Base-by-base conservation (phyloP, 345 rosid species). In the Pistacia vera region DNA sequence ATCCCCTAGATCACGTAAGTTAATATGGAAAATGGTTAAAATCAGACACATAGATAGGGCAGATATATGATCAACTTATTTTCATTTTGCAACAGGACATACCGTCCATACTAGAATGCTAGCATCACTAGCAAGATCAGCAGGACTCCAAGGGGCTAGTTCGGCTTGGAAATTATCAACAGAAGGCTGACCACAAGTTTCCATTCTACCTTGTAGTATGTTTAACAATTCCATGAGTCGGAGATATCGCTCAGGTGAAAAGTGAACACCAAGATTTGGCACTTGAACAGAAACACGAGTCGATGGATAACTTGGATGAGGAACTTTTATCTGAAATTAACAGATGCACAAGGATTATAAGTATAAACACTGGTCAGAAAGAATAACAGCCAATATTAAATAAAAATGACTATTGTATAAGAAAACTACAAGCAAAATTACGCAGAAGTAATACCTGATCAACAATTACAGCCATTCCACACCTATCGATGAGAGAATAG, bases 71-170 rank as follows among this genome's bases (percentile, higher is more conserved):
- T 69, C 71, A 78, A 65, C 66, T 79, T 71, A 46, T 57, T 72
- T 63, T 69, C 46, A 66, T 55, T 41, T 36, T 11, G 60, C 16
- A 54, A 66, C 33, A 80, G 48, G 46, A 71, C 81, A 77, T 83
- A 96, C 99, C 97, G 82, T 88, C 99, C 99, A 96, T 63, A 93
- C 97, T 84, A 96, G 90, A 79, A 96, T 90, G 84, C 86, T 87
- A 69, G 97, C 97, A 83, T 87, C 86, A 65, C 76, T 76, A 66
- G 87, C 85, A 78, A 96, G 90, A 84, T 96, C 98, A 68, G 89
- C 86, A 71, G 90, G 83, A 81, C 82, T 83, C 95, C 97, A 89
- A 66, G 90, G 86, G 46, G 89, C 82, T 78, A 83, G 66, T 51
- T 85, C 90, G 75, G 88, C 83, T 81, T 84, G 92, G 77, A 86